Percentiles rank a stretch among this genome's conserved stretches.
Conservation (phyloP, 495 filamentous ascomycete species). For the Trichoderma orchidacearum region DNA sequence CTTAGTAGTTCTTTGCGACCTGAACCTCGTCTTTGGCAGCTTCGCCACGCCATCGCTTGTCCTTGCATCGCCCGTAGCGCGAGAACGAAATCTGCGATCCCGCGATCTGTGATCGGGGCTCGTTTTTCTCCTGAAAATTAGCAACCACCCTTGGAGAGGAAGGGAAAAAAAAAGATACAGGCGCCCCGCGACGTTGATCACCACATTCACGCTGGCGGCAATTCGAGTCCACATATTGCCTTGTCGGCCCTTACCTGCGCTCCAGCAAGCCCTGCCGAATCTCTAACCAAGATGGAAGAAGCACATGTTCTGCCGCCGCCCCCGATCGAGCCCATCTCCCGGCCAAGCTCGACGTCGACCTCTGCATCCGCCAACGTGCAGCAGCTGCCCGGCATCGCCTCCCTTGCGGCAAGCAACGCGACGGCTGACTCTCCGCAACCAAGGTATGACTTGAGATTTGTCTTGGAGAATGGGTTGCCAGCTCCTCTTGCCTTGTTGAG, state of each 20-base stretch:
- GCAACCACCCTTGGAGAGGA: not conserved
- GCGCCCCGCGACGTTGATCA: not conserved
- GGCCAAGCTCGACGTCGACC: conserved; percentile 35
- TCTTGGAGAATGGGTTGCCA: not conserved
- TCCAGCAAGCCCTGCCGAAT: not conserved
- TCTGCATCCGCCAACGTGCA: conserved; percentile 20
- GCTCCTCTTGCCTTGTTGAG: not conserved
- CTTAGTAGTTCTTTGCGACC: not conserved
- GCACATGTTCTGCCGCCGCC: conserved; percentile 16
- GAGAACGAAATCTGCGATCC: conserved; percentile 1
- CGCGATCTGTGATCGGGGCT: not conserved
- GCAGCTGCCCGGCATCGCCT: conserved; percentile 45
- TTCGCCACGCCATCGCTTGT: not conserved
- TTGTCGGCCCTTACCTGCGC: conserved; percentile 13
- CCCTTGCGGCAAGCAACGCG: conserved; percentile 49
- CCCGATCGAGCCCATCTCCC: conserved; percentile 31
- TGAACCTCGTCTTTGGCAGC: not conserved
- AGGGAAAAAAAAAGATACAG: not conserved
- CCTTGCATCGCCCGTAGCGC: not conserved
- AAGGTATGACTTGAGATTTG: conserved; percentile 30
- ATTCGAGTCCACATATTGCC: conserved; percentile 21
- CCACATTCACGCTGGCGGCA: conserved; percentile 14
- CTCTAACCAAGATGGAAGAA: conserved; percentile 27
- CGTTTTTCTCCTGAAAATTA: not conserved
- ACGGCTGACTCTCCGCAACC: conserved; percentile 46